These are phyloP conservation scores for Vigna unguiculata DNA, from an alignment of 306 rosid species.

Conservation along the genomic window DNA sequence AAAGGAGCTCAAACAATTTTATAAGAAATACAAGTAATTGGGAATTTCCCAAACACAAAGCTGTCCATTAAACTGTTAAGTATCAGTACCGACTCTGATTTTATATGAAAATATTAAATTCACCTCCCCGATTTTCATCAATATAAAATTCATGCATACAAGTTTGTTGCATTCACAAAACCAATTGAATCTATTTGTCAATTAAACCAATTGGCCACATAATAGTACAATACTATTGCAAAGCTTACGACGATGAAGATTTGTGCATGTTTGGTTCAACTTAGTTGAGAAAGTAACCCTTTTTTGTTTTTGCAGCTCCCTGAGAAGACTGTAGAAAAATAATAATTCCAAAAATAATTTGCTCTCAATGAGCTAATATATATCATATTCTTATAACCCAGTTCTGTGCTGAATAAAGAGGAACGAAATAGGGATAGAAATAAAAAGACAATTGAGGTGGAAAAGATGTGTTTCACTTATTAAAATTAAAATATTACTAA, in stretches of 20 bases:
- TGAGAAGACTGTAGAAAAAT: not conserved
- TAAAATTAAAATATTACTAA: not conserved
- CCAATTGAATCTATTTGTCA: not conserved
- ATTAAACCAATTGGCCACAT: not conserved
- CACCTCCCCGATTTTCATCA: not conserved
- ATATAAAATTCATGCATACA: conserved; percentile 12
- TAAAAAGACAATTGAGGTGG: not conserved
- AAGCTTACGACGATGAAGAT: conserved; percentile 2
- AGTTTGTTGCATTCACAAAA: conserved; percentile 23
- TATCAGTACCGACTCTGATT: not conserved
- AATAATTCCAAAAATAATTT: not conserved
- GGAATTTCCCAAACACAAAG: conserved; percentile 5
- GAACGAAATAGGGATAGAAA: not conserved
- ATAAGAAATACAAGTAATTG: not conserved
- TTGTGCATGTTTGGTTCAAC: not conserved
- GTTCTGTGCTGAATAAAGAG: not conserved
- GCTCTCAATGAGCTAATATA: not conserved
- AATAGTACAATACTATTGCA: not conserved
- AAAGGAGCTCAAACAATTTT: not conserved
- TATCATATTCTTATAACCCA: conserved; percentile 5
- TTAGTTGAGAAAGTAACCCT: not conserved
- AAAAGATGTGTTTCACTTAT: not conserved
- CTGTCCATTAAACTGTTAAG: not conserved
- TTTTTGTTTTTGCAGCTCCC: not conserved
- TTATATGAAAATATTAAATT: conserved; percentile 15